These are phyloP conservation scores for Yamadazyma dendronema DNA, from an alignment of 1,139 yeast species.

Conservation along the genomic window DNA sequence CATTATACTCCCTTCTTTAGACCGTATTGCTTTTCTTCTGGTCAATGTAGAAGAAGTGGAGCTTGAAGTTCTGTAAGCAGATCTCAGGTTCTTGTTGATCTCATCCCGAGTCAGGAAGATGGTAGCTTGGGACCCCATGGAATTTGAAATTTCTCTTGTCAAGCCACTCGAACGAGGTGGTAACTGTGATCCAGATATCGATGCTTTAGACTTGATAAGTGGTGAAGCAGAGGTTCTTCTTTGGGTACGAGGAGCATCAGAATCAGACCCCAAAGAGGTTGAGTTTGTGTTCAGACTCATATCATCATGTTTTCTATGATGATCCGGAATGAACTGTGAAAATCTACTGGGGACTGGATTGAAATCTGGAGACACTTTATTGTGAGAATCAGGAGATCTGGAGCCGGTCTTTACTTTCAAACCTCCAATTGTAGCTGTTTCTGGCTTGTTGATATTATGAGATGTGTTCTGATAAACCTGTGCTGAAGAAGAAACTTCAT, in stretches of 20 bases:
- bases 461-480: constrained; percentile 26
- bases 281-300: constrained; percentile 26
- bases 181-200: constrained; percentile 5
- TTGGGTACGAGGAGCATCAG: constrained; percentile 9
- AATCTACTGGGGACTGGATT: constrained; percentile 43
- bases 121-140: constrained; percentile 47
- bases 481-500: constrained; percentile 7
- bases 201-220: constrained; percentile 4
- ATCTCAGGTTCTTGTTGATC: constrained; percentile 4
- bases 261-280: constrained; percentile 24
- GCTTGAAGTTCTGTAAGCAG: constrained; percentile 15
- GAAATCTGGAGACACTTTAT: constrained; percentile 9
- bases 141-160: constrained; percentile 30
- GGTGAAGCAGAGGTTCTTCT: constrained; percentile 4
- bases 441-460: constrained; percentile 4
- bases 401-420: constrained; percentile 6
- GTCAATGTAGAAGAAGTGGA: constrained; percentile 18
- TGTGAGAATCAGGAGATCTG: constrained; percentile 5
- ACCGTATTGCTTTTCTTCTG: constrained; percentile 35
- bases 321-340: constrained; percentile 42
- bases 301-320: constrained; percentile 33
- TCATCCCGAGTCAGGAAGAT: constrained; percentile 41
- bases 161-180: constrained; percentile 5
- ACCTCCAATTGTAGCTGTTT: constrained; percentile 9
- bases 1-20: constrained; percentile 30